A percentile compares a stretch with the other conserved stretches of the same genome.
phyloP scores from a whole-genome alignment of 2,329 filamentous ascomycete species.

The Sclerotinia spermophila region DNA sequence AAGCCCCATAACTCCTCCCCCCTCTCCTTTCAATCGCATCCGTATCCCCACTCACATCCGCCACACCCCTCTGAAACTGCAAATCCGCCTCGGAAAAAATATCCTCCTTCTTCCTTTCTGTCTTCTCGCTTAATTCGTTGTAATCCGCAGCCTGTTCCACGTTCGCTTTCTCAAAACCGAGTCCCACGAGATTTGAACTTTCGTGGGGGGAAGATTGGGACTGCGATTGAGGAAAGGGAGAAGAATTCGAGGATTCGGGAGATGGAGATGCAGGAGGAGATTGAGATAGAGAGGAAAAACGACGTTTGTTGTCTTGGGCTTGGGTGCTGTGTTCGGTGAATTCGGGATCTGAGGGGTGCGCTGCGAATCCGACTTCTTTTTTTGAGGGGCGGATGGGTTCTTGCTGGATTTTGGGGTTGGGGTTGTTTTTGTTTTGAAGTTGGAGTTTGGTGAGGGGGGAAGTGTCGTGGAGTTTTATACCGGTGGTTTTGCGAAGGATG shows the following conservation, averaged over 20 bases:
- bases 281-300: not conserved
- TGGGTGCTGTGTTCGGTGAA: not conserved
- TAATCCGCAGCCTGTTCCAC: not conserved
- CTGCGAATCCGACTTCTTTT: not conserved
- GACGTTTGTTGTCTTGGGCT: not conserved
- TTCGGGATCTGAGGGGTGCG: not conserved
- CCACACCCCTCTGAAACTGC: constrained; percentile 3
- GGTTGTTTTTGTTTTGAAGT: not conserved
- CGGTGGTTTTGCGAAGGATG: not conserved
- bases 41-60: not conserved
- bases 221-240: accelerated
- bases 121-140: not conserved
- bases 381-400: not conserved
- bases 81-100: not conserved
- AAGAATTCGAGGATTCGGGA: not conserved
- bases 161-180: not conserved
- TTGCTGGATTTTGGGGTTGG: not conserved
- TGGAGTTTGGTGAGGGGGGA: not conserved
- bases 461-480: not conserved
- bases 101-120: not conserved
- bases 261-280: not conserved
- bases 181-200: not conserved
- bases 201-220: not conserved
- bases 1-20: not conserved
- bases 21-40: not conserved